Evolutionary conservation across 306 rosid species (phyloP).

Genomic region (Geum urbanum): DNA sequence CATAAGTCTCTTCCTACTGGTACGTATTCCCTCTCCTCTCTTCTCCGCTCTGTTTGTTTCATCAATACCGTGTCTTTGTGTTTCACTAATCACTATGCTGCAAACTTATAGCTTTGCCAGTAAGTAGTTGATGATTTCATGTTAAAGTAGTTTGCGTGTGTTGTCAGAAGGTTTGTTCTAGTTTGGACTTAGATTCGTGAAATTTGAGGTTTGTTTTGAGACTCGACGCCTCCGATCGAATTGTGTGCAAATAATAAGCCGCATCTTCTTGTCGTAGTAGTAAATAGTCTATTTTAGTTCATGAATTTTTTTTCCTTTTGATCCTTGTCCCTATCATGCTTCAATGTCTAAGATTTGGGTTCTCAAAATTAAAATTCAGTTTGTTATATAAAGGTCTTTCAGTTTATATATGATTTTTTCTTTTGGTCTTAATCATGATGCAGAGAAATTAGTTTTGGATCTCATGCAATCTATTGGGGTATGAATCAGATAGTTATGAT

Average conservation of each 20-base stretch:
- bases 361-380: not conserved
- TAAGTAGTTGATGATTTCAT: constrained; percentile 3
- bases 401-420: not conserved
- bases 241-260: not conserved
- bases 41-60: not conserved
- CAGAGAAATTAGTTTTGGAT: not conserved
- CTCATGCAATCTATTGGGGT: constrained; percentile 7
- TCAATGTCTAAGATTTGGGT: not conserved
- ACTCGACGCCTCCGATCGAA: not conserved
- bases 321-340: not conserved
- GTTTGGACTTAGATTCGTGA: constrained; percentile 14
- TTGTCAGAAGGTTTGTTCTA: not conserved
- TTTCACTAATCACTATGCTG: constrained; percentile 9
- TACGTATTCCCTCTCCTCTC: constrained; percentile 15
- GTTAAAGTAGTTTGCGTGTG: not conserved
- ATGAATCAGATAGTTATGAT: not conserved
- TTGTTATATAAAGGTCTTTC: not conserved
- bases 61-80: not conserved
- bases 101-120: not conserved
- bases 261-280: too few species aligned
- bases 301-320: not conserved
- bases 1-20: constrained; percentile 23
- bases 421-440: not conserved
- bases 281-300: not conserved
- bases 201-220: not conserved